These are phyloP conservation scores for Marasmius tenuissimus DNA, from an alignment of 1,284 basidiomycete species.

Conservation along the genomic window DNA sequence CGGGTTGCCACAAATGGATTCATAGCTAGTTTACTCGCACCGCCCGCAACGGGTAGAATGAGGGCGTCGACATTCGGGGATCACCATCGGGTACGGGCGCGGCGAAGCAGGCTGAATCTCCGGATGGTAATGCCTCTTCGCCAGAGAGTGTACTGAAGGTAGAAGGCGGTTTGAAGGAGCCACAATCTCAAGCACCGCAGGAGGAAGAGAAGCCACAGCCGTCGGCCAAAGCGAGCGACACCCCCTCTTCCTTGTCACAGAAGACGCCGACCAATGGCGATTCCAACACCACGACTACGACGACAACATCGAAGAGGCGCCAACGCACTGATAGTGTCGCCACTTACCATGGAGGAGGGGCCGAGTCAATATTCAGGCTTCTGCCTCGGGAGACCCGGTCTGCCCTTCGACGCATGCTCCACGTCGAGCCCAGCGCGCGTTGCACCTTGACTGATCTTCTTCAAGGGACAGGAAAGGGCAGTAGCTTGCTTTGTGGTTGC, in stretches of 20 bases:
- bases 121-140: not conserved
- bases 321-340: conserved; percentile 61
- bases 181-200: not conserved
- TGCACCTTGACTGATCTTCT: conserved; percentile 95
- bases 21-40: not conserved
- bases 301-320: conserved; percentile 34
- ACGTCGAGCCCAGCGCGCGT: conserved; percentile 84
- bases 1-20: conserved; percentile 4
- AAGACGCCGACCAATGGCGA: not conserved
- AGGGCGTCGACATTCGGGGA: conserved; percentile 5
- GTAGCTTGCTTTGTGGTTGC: conserved; percentile 81
- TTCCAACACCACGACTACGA: conserved; percentile 15
- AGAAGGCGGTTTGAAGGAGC: too few species aligned
- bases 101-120: not conserved
- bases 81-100: not conserved
- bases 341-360: conserved; percentile 84
- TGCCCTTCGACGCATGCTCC: conserved; percentile 92
- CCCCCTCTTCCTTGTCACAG: not conserved
- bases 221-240: too few species aligned
- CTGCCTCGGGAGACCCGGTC: conserved; percentile 90
- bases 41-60: not conserved
- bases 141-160: not conserved
- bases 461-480: conserved; percentile 75
- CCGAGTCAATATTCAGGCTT: conserved; percentile 98
- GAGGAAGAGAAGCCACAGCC: not conserved